Evolutionary conservation across 1,139 yeast species (phyloP), one percentile per base, ranked within the genome.

Genomic region (Oligophagozyma castellii): DNA sequence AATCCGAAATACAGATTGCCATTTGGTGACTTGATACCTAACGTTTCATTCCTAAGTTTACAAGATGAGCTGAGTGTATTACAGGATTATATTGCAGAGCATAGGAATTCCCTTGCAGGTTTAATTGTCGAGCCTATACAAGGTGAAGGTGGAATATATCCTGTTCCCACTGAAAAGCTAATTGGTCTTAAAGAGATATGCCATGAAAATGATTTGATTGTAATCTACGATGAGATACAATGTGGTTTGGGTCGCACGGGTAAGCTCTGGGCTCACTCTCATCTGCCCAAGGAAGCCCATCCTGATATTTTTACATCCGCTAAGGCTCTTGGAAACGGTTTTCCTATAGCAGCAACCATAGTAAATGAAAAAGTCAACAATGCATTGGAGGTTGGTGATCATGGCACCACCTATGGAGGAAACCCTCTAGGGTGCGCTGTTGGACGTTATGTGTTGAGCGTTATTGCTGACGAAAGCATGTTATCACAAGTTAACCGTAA

Each of bases 381-480:
- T 10, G 71, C 64, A 2, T 61, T 89, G 42, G 64, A 71, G 35
- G 89, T 81, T 12, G 98, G 98, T 32, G 98, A 89, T 51, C 98
- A 89, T 52, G 98, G 98, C 29, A 86, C 96, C 4, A 89, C 98
- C 0, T 89, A 79, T 51, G 98, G 98, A 38, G 98, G 98, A 30
- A 89, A 89, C 53, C 96, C 98, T 28, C 62, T 89, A 37, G 98
- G 86, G 2, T 65, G 92, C 24, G 71, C 86, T 37, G 69, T 89
- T 31, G 95, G 89, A 5, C 63, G 67, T 28, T 75, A 74, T 46
- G 93, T 86, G 12, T 59, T 89, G 19, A 73, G 67, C 29, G 68
- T 72, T 41, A 65, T 89, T 27, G 65, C 84, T 8, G 58, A 75
- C 30, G 57, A 64, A 3, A 65, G 61, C 14, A 75, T 89, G 40